Percentiles rank a stretch among this genome's conserved stretches.
Conservation (phyloP, 176 grass and related monocot species). For the Metroxylon sagu region DNA sequence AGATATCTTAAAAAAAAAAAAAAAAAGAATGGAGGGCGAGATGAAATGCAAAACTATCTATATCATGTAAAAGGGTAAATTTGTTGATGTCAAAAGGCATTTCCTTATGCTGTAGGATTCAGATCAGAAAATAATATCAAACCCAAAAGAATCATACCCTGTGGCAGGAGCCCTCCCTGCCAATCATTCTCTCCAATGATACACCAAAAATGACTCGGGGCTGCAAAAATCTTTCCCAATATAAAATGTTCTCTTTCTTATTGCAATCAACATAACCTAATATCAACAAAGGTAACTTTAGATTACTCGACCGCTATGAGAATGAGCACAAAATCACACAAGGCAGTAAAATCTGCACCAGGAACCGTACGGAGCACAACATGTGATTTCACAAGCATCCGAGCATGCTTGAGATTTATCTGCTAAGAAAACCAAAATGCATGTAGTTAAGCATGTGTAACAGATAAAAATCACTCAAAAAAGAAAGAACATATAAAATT, state of each 20-base stretch:
- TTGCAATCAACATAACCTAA: constrained; percentile 80
- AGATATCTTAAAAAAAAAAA: too few relatives aligned
- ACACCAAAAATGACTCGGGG: constrained; percentile 72
- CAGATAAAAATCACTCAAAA: too few relatives aligned
- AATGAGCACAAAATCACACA: constrained; percentile 13
- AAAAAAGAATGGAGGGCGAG: too few relatives aligned
- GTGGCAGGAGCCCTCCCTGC: constrained; percentile 33
- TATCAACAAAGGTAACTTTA: neutral
- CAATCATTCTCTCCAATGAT: constrained; percentile 64
- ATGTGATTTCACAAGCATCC: constrained; percentile 88
- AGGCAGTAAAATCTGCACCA: constrained; percentile 43
- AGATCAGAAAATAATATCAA: too few relatives aligned
- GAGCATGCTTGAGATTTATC: constrained; percentile 83
- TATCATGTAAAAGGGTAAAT: neutral
- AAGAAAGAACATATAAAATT: too few relatives aligned
- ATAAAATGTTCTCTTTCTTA: constrained; percentile 74
- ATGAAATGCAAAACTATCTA: too few relatives aligned
- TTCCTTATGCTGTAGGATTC: neutral
- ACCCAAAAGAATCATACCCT: constrained; percentile 30
- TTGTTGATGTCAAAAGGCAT: neutral
- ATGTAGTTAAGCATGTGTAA: neutral
- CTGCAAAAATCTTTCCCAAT: constrained; percentile 75
- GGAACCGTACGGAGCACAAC: constrained; percentile 60
- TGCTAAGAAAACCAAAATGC: constrained; percentile 19
- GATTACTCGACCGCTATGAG: constrained; percentile 1